Conservation (phyloP, 169 alveolate genomes). For the Cryptosporidium canis region DNA sequence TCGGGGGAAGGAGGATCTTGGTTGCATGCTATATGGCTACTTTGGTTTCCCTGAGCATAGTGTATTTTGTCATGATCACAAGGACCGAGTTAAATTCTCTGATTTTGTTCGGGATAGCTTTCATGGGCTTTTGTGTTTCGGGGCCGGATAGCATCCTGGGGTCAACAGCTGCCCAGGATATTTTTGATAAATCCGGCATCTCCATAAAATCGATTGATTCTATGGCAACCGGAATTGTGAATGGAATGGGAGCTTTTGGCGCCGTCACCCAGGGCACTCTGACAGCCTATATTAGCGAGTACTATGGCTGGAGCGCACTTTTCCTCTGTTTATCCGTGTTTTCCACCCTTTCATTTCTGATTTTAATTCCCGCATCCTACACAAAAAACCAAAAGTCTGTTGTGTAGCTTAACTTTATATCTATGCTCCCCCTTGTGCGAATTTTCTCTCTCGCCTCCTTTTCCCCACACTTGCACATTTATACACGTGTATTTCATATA, state of each 20-base stretch:
- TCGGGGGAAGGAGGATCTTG: conserved; percentile 48
- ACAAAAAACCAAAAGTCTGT: not conserved
- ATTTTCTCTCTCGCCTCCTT: not conserved
- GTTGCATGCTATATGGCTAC: conserved; percentile 60
- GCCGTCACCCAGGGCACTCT: conserved; percentile 77
- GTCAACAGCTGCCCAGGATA: conserved; percentile 75
- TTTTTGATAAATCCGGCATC: conserved; percentile 63
- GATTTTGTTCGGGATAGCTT: conserved; percentile 53
- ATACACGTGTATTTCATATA: not conserved
- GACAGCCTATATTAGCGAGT: conserved; percentile 76
- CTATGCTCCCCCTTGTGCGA: not conserved
- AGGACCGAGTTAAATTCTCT: not conserved
- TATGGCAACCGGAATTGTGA: conserved; percentile 74
- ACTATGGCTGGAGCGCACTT: conserved; percentile 77
- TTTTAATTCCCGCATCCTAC: conserved; percentile 72
- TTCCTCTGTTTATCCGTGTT: conserved; percentile 66
- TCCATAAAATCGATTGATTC: conserved; percentile 61
- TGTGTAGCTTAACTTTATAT: not conserved
- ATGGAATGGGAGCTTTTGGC: conserved; percentile 78
- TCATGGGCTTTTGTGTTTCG: conserved; percentile 74
- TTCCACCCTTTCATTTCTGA: conserved; percentile 31
- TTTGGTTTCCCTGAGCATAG: conserved; percentile 15
- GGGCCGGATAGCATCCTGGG: conserved; percentile 78
- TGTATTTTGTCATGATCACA: conserved; percentile 32
- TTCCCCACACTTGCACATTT: not conserved